A percentile compares a stretch with the other conserved stretches of the same genome.
Conservation (phyloP, 1,284 basidiomycete species). For the Mixia osmundae region DNA sequence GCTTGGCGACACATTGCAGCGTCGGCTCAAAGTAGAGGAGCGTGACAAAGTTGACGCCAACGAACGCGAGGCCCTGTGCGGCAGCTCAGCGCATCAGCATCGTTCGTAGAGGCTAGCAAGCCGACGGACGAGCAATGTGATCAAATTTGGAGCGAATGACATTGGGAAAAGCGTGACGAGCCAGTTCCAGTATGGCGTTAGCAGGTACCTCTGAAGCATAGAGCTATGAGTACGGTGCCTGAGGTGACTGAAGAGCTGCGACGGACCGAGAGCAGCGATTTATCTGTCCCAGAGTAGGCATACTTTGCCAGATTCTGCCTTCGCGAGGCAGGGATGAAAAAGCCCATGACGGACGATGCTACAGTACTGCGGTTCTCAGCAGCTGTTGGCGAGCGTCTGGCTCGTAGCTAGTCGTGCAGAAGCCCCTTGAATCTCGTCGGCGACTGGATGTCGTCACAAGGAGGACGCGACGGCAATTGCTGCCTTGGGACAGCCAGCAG, state of each 20-base stretch:
- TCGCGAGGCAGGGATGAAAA: conserved; percentile 4
- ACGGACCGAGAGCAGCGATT: conserved; percentile 22
- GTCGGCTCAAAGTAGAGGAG: conserved; percentile 54
- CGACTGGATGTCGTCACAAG: too few relatives aligned
- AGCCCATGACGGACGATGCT: conserved; percentile 3
- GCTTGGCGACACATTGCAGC: conserved; percentile 16
- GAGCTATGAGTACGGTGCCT: not conserved
- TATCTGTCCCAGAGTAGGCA: conserved; percentile 33
- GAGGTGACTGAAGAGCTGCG: not conserved
- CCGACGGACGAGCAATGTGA: conserved; percentile 35
- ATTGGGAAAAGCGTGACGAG: conserved; percentile 76
- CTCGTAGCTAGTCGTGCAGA: too few relatives aligned
- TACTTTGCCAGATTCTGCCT: conserved; percentile 26
- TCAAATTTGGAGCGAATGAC: conserved; percentile 59
- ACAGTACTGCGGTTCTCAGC: too few relatives aligned
- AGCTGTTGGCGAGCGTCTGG: too few relatives aligned
- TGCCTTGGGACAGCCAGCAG: too few relatives aligned
- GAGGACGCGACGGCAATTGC: too few relatives aligned
- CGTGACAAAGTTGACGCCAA: conserved; percentile 61
- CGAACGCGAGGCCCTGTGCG: conserved; percentile 42
- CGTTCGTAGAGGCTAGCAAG: conserved; percentile 23
- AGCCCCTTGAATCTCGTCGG: too few relatives aligned
- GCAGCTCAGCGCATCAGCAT: conserved; percentile 37
- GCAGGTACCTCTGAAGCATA: conserved; percentile 32
- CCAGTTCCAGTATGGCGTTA: conserved; percentile 86